Evolutionary conservation across 2,329 filamentous ascomycete genomes (phyloP).

Genomic region (Scleromitrula shiraiana): DNA sequence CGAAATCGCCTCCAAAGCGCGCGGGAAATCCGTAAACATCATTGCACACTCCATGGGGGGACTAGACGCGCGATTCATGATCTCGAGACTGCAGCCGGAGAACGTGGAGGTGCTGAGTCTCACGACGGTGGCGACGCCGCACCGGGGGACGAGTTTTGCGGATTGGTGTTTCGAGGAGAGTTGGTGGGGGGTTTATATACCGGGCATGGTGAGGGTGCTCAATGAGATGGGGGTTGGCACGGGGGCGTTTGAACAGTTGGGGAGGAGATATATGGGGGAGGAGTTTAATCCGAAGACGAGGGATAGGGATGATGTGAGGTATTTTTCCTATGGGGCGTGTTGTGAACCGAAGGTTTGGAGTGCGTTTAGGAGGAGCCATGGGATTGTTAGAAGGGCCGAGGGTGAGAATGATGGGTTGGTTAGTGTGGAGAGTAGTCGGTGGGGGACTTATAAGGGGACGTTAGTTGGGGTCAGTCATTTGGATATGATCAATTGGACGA

Average conservation of each 20-base stretch:
- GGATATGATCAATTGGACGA: slow-evolving; percentile 62
- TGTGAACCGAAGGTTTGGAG: slow-evolving; percentile 54
- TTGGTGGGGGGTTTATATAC: slow-evolving; percentile 42
- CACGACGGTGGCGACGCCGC: slow-evolving; percentile 33
- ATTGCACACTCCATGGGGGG: slow-evolving; percentile 64
- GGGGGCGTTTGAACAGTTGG: slow-evolving; percentile 53
- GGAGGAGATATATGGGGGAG: slow-evolving; percentile 47
- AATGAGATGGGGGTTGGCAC: slow-evolving; percentile 47
- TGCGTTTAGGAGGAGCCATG: slow-evolving; percentile 48
- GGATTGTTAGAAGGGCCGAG: slow-evolving; percentile 42
- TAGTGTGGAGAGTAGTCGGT: slow-evolving; percentile 53
- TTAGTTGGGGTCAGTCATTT: slow-evolving; percentile 54
- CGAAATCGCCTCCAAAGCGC: slow-evolving; percentile 41
- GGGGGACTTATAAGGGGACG: slow-evolving; percentile 58
- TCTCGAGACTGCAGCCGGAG: slow-evolving; percentile 44
- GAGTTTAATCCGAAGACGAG: slow-evolving; percentile 51
- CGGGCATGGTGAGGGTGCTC: slow-evolving; percentile 45
- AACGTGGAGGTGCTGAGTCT: slow-evolving; percentile 37
- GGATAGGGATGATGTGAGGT: slow-evolving; percentile 45
- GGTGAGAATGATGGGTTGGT: slow-evolving; percentile 61
- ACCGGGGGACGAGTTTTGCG: slow-evolving; percentile 39
- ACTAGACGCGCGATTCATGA: slow-evolving; percentile 58
- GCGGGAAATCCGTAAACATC: slow-evolving; percentile 61
- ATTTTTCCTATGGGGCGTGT: slow-evolving; percentile 55
- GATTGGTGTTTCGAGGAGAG: slow-evolving; percentile 44